These are phyloP conservation scores for Zea luxurians DNA, from an alignment of 176 grass and related monocot species.

Conservation along the genomic window DNA sequence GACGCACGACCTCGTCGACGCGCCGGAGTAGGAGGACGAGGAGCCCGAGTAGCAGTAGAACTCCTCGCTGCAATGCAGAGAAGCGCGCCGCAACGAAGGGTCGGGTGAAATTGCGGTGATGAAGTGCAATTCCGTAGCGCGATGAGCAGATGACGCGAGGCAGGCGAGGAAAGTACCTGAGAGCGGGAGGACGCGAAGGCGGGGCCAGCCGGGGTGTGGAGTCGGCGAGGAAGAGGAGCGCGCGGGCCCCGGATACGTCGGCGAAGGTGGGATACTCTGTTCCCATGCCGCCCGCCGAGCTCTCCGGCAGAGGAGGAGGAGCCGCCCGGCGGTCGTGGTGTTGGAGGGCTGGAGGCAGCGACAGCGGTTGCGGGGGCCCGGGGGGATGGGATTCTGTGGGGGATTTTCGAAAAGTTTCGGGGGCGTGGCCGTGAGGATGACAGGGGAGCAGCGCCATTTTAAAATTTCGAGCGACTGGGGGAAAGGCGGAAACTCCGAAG, in stretches of 20 bases:
- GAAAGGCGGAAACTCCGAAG: background rate
- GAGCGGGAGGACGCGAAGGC: background rate
- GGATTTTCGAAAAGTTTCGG: slow-evolving; percentile 21
- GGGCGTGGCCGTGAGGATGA: background rate
- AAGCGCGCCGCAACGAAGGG: slow-evolving; percentile 4
- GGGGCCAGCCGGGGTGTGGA: slow-evolving; percentile 20
- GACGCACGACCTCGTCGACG: slow-evolving; percentile 52
- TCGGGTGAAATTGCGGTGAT: background rate
- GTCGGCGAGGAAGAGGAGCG: slow-evolving; percentile 51
- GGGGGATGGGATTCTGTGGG: slow-evolving; percentile 22
- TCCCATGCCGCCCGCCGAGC: slow-evolving; percentile 11
- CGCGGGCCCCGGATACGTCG: slow-evolving; percentile 21
- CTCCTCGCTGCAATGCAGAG: slow-evolving; percentile 43
- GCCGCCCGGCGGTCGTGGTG: background rate
- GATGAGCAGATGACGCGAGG: background rate
- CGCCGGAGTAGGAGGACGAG: slow-evolving; percentile 37
- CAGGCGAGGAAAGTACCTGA: slow-evolving; percentile 34
- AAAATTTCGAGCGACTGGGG: slow-evolving; percentile 21
- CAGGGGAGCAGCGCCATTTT: slow-evolving; percentile 7
- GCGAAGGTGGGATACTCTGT: slow-evolving; percentile 29
- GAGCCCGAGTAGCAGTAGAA: slow-evolving; percentile 43
- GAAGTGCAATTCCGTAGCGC: background rate
- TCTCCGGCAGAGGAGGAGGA: slow-evolving; percentile 3
- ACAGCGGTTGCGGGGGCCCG: background rate
- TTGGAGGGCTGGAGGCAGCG: background rate